These are phyloP conservation scores for Ilyonectria sp. DNA, from an alignment of 2,329 filamentous ascomycete genomes.

Conservation along the genomic window DNA sequence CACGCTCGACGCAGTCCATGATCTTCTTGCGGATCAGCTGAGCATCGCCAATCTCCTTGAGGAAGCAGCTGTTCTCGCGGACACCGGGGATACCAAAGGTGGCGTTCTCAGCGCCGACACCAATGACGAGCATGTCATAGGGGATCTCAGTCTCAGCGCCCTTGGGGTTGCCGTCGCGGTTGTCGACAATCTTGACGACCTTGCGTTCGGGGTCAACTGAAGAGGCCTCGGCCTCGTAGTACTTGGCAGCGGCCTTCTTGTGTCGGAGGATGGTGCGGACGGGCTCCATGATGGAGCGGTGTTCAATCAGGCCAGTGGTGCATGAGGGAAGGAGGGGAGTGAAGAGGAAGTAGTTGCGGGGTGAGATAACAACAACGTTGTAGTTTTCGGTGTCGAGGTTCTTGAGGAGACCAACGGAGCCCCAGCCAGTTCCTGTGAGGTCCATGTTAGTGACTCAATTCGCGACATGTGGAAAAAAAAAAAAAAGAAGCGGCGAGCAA, in stretches of 20 bases:
- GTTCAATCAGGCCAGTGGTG: conserved; percentile 97
- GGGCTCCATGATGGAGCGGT: conserved; percentile 99
- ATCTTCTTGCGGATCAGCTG: conserved; percentile 98
- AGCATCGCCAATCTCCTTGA: conserved; percentile 98
- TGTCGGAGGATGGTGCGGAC: conserved; percentile 95
- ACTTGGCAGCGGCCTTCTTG: conserved; percentile 94
- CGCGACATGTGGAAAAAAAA: conserved; percentile 21
- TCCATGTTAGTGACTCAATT: conserved; percentile 43
- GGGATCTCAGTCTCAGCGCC: conserved; percentile 88
- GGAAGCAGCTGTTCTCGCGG: conserved; percentile 94
- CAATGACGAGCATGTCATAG: conserved; percentile 98
- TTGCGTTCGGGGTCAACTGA: conserved; percentile 95
- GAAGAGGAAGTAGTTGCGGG: conserved; percentile 99
- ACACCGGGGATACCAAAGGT: conserved; percentile 99
- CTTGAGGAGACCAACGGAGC: conserved; percentile 94
- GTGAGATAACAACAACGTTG: conserved; percentile 97
- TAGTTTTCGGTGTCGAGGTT: conserved; percentile 99
- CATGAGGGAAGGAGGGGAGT: conserved; percentile 97
- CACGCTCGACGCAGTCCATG: conserved; percentile 99
- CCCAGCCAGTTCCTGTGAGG: conserved; percentile 90
- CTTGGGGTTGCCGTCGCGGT: conserved; percentile 86
- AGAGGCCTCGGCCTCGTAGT: conserved; percentile 97
- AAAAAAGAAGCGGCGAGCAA: neutral
- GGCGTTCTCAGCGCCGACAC: conserved; percentile 97
- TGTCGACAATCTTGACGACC: conserved; percentile 90